Conservation (phyloP, 495 filamentous ascomycete genomes). For the Aspergillus conjunctus region DNA sequence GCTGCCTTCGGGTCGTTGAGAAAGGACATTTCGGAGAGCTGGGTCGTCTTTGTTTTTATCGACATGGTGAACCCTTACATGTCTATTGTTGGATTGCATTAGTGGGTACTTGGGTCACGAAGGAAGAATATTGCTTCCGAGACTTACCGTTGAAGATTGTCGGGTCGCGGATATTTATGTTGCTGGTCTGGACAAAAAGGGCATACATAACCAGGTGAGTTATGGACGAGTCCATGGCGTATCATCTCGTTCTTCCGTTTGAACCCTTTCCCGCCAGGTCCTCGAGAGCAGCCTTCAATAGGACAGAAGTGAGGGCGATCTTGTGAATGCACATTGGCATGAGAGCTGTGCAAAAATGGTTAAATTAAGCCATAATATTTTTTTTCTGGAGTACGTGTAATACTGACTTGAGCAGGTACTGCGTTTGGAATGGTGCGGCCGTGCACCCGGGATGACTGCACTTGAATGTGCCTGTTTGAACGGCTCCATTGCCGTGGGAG, state of each 20-base stretch:
- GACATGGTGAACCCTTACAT: conserved; percentile 84
- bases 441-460: conserved; percentile 76
- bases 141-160: conserved; percentile 91
- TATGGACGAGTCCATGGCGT: conserved; percentile 90
- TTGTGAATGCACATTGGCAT: conserved; percentile 94
- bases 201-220: conserved; percentile 94
- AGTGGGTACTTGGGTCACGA: neutral
- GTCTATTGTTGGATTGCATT: conserved; percentile 49
- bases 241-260: conserved; percentile 99
- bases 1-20: conserved; percentile 82
- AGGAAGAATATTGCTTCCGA: neutral
- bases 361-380: neutral
- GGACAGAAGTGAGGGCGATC: conserved; percentile 90
- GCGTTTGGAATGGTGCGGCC: conserved; percentile 88
- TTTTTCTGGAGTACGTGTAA: conserved; percentile 6
- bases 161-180: conserved; percentile 94
- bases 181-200: conserved; percentile 95
- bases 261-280: conserved; percentile 88
- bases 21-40: conserved; percentile 72
- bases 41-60: conserved; percentile 89
- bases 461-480: conserved; percentile 48
- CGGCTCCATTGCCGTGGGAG: conserved; percentile 29
- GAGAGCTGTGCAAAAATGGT: conserved; percentile 67
- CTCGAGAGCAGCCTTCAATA: conserved; percentile 74
- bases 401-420: conserved; percentile 75